Evolutionary conservation across 495 filamentous ascomycete genomes (phyloP), one percentile per base, ranked within the genome.

Genomic region (Penicillium goetzii): DNA sequence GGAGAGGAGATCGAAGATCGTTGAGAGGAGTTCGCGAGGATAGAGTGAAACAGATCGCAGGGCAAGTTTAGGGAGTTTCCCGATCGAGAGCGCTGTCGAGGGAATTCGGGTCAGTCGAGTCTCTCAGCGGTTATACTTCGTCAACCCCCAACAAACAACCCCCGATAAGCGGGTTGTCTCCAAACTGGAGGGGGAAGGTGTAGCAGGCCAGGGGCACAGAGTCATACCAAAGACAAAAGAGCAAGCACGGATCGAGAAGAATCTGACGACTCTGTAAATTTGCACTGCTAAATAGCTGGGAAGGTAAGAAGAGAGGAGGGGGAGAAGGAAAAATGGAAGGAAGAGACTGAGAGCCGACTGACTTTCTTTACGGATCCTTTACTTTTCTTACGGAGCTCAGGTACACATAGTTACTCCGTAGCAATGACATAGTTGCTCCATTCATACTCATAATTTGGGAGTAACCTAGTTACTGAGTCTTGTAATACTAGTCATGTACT

Each of bases 21-120:
- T 62, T 30, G 61, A 67, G 60, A 71, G 61, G 65, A 63, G 64
- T 66, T 70, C 72, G 71, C 70, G 60, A 56, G 69, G 63, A 63
- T 60, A 62, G 58, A 62, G 51, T 40, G 26, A 65, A 21, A 36
- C 38, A 25, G 19, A 32, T 53, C 41, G 54, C 50, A 57, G 57
- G 38, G 26, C 43, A 32, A 8, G 38, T 21, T 28, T 51, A 58
- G 8, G 28, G 28, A 55, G 25, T 40, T 36, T 61, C 47, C 55
- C 55, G 61, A 53, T 58, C 43, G 45, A 51, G 55, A 45, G 25
- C 45, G 25, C 53, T 58, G 56, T 54, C 26, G 15, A 23, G 10
- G 34, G n/a, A 32, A 49, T 47, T 49, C 52, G 52, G 34, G 59
- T 61, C 28, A 33, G 32, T 50, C 41, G 34, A 38, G 40, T 40